Evolutionary conservation across 306 rosid genomes (phyloP), one percentile per base, ranked within the genome.

Genomic region (Mimosa pudica): DNA sequence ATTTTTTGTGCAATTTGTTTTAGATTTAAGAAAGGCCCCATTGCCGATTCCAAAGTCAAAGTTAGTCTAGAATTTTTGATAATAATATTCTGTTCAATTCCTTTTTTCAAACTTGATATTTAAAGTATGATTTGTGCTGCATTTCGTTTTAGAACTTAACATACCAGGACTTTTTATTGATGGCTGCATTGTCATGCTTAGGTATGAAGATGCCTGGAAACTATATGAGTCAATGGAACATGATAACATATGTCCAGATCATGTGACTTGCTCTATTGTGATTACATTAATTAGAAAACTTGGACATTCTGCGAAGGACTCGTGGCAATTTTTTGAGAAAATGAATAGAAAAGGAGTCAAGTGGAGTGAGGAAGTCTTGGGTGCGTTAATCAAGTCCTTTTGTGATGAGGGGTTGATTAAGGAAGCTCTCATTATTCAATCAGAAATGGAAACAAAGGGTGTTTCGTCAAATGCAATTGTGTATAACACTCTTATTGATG

Each of bases 251-350:
- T 78, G 13, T 80, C 97, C 94, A 2, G 97, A 94, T 89, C 92
- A 92, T 69, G 92, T 94, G 83, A 94, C 97, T 8, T 89, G 95
- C 80, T 88, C 97, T 44, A 91, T 94, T 75, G 79, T 91, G 89
- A 81, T 92, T 65, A 86, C 88, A 10, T 32, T 86, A 62, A 89
- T 94, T 92, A 82, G 97, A 78, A 88, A 89, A 82, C 84, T 85
- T 44, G 98, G 97, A 63, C 92, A 77, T 5, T 78, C 88, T 82
- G 97, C 95, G 57, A 92, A 92, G 80, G 97, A 92, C 60, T 82
- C 92, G 0, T 94, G 97, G 98, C 85, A 89, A 5, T 94, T 91
- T 85, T 94, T 92, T 79, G 95, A 89, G 89, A 88, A 85, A 83
- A 89, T 92, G 97, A 94, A 91, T 86, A 70, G 86, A 81, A 94